phyloP scores from a whole-genome alignment of 2,329 filamentous ascomycete genomes.

The Aspergillaceae sp. region DNA sequence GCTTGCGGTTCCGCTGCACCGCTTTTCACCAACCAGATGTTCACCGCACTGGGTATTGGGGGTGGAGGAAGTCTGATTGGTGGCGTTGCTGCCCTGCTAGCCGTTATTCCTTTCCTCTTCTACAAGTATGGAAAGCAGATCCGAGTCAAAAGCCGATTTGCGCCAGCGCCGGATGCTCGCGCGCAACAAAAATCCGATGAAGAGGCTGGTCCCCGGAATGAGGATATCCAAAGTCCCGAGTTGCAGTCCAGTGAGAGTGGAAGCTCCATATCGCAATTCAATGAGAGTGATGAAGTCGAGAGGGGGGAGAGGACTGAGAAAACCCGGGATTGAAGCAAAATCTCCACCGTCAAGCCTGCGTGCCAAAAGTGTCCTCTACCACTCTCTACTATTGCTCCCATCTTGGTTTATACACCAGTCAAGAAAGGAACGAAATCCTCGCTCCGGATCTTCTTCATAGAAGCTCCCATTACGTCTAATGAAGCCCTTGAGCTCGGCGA shows the following conservation, averaged over 20 bases:
- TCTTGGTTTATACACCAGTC: background rate
- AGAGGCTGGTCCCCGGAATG: background rate
- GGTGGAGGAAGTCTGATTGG: slow-evolving; percentile 14
- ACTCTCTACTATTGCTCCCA: background rate
- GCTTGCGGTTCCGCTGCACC: slow-evolving; percentile 22
- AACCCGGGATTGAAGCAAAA: background rate
- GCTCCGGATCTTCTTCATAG: too few species aligned
- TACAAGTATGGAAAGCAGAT: slow-evolving; percentile 36
- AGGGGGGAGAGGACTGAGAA: background rate
- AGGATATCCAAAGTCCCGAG: background rate
- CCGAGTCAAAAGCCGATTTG: slow-evolving; percentile 39
- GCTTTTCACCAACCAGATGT: slow-evolving; percentile 15
- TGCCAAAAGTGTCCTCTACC: background rate
- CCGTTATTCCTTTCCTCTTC: slow-evolving; percentile 32
- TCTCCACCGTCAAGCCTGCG: background rate
- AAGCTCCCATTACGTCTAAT: too few species aligned
- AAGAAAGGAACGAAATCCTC: too few species aligned
- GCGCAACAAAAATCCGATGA: slow-evolving; percentile 1
- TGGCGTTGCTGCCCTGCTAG: slow-evolving; percentile 20
- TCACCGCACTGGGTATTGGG: background rate
- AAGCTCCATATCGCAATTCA: background rate
- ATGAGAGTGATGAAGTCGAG: background rate
- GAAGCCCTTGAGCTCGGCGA: too few species aligned
- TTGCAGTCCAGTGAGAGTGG: too few species aligned
- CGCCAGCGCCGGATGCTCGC: slow-evolving; percentile 6